Evolutionary conservation across 768 basidiomycete genomes (phyloP), one percentile per base, ranked within the genome.

Genomic region (Exsudoporus frostii): DNA sequence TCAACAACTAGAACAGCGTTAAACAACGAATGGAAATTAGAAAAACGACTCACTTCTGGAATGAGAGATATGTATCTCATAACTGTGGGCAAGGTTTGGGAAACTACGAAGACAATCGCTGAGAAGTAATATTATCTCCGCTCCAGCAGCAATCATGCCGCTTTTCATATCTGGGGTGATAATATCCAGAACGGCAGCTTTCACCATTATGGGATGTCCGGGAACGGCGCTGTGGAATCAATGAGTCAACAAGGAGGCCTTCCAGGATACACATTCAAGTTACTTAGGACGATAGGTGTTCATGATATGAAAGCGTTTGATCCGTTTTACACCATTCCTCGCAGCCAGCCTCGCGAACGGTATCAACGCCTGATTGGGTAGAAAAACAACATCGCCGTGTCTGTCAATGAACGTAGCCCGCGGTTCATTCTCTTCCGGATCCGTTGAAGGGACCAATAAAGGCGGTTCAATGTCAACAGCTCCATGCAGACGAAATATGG

Each of bases 391-490:
- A 57, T 91, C 88, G 2, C 89, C 92, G 51, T 86, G 85, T 42
- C 82, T 75, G 70, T 96, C 94, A 29, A 98, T 79, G 58, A 92
- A 83, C 7, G 83, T 74, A 3, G 88, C 90, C 27, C 85, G 82
- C 7, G 76, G 80, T 38, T 78, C 77, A 30, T 85, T 82, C 29
- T 89, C 85, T 17, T 83, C 81, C 4, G 77, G 72, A 29, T 84
- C 78, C 44, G 81, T 76, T 2, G 82, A 76, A 1, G 89, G 94
- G 67, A 92, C 82, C 11, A 97, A 74, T n/a, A 95, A 69, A 0
- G 92, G 88, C 1, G 92, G 87, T 59, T 90, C 89, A 70, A 87
- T 86, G 57, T 93, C 84, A 1, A 96, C 83, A 4, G 95, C 94
- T 7, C 95, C 95, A 63, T 95, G 95, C 5, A 95, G 77, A 34